Base-by-base conservation (phyloP, 257 asterid species). In the Knoxia roxburghii region DNA sequence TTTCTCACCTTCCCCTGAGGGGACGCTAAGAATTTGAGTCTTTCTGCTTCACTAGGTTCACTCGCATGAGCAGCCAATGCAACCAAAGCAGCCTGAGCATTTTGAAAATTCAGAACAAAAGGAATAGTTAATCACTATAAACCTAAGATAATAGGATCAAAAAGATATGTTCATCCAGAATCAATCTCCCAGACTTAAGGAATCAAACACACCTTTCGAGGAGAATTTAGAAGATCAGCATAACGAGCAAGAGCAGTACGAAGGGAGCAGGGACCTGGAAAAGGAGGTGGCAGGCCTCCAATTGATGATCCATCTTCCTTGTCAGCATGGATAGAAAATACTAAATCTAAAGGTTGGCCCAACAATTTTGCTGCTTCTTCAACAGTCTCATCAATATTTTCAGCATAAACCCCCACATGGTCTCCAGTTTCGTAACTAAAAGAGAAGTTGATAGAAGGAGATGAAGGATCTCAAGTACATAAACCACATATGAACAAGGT, bases 371-470 rank as follows among this genome's bases (percentile, higher is more conserved):
- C 96, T 17, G 96, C 96, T 68, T 73, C 87, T 74, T 86, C 90
- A 72, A 88, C 90, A 69, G 78, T 78, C 61, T 81, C 90, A 50
- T 82, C 79, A 71, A 74, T 78, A 72, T 88, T 88, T 68, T 86
- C 91, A 68, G 86, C 84, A 79, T 71, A 88, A 63, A 88, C 85
- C 68, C 96, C 96, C 59, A 86, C 93, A 63, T 86, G 94, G 70
- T 88, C 96, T 68, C 96, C 96, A 49, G 93, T 88, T 81, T 81
- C 94, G 75, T 88, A 88, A 65, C 93, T 88, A 74, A 68, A 56
- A 73, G 60, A 62, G 26, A 54, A 61, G 61, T n/a, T 46, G 50
- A 20, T 18, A 64, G 60, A n/a, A 51, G 49, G 37, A 55, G 68
- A 59, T 46, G 46, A 56, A 53, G 52, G 67, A 37, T 43, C 53